These are phyloP conservation scores for Dendrostoma leiphaemia DNA, from an alignment of 2,329 filamentous ascomycete genomes.

Conservation along the genomic window DNA sequence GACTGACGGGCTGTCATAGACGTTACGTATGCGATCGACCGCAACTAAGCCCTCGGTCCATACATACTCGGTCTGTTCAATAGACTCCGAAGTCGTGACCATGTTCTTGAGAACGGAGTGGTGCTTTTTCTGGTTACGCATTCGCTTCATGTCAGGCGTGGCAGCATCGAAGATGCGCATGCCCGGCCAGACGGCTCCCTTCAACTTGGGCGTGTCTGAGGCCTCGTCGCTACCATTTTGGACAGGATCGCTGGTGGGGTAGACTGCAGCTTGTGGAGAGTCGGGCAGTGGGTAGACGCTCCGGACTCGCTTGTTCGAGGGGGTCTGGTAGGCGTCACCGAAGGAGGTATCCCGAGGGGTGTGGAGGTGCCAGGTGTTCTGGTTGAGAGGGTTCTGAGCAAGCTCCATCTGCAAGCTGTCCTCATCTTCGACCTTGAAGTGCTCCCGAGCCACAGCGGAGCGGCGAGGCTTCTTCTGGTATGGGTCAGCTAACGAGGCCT, in stretches of 20 bases:
- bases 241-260: conserved; percentile 21
- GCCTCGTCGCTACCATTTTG: conserved; percentile 25
- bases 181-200: conserved; percentile 72
- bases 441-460: background rate
- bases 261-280: conserved; percentile 2
- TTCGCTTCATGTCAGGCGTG: conserved; percentile 68
- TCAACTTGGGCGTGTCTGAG: conserved; percentile 49
- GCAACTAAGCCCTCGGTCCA: conserved; percentile 51
- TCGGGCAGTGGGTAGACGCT: conserved; percentile 5
- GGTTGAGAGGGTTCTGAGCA: conserved; percentile 7
- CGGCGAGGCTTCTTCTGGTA: conserved; percentile 3
- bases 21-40: conserved; percentile 51
- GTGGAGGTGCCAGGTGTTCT: conserved; percentile 7
- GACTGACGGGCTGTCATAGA: conserved; percentile 58
- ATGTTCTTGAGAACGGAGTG: conserved; percentile 68
- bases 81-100: conserved; percentile 59
- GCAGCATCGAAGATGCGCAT: conserved; percentile 83
- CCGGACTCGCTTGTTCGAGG: background rate
- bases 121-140: conserved; percentile 76
- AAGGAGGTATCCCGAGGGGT: background rate
- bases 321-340: conserved; percentile 1
- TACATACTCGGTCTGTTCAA: conserved; percentile 64
- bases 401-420: background rate
- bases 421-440: conserved; percentile 5
- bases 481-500: background rate